phyloP scores from a whole-genome alignment of 164 flowering plant genomes.

The Paratinospora sagittata region DNA sequence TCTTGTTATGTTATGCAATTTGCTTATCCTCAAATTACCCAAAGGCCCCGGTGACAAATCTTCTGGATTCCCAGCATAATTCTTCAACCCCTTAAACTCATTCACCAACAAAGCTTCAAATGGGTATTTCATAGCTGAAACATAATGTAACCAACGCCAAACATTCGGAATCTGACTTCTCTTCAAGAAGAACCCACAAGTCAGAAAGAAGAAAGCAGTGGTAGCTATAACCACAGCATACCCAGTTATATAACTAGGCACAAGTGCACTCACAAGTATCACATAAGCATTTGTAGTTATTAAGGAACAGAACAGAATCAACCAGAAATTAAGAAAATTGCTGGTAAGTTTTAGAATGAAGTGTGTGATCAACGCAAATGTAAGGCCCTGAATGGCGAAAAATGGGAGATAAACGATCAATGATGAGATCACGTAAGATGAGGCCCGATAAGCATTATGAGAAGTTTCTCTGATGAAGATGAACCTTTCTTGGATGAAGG shows the following conservation, averaged over 20 bases:
- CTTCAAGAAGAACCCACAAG: conserved; percentile 77
- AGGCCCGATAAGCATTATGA: conserved; percentile 74
- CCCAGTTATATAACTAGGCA: conserved; percentile 69
- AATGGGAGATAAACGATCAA: conserved; percentile 71
- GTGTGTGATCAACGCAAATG: conserved; percentile 58
- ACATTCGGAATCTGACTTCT: conserved; percentile 36
- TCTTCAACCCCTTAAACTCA: conserved; percentile 41
- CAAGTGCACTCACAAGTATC: conserved; percentile 68
- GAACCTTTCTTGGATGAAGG: conserved; percentile 74
- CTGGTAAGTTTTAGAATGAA: conserved; percentile 31
- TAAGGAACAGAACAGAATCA: conserved; percentile 57
- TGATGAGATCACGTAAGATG: conserved; percentile 64
- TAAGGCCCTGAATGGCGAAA: conserved; percentile 63
- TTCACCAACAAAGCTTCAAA: conserved; percentile 61
- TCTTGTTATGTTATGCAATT: conserved; percentile 20
- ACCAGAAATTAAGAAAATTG: conserved; percentile 45
- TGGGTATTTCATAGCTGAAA: conserved; percentile 77
- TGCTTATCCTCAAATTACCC: conserved; percentile 40
- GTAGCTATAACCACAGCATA: conserved; percentile 78
- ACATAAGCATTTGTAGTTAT: conserved; percentile 71
- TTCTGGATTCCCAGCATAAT: conserved; percentile 32
- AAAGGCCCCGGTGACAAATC: conserved; percentile 73
- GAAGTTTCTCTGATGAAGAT: conserved; percentile 76
- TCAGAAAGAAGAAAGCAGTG: conserved; percentile 70
- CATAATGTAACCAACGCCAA: conserved; percentile 79